Conservation (phyloP, 345 rosid genomes). For the Ceriops decandra region DNA sequence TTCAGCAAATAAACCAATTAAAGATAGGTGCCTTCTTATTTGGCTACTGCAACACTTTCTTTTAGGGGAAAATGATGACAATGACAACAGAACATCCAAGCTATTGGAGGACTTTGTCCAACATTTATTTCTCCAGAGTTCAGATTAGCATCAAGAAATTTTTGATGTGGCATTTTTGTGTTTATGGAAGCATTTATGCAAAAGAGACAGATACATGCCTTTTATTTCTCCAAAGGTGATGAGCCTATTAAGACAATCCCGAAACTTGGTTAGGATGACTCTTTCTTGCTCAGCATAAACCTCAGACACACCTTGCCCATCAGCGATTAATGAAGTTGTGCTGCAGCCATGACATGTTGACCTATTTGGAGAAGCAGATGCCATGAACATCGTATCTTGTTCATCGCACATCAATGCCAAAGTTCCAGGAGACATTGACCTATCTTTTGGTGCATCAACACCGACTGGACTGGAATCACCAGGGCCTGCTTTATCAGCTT, state of each 20-base stretch:
- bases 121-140: neutral
- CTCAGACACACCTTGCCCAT: constrained; percentile 58
- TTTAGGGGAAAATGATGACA: too few species aligned
- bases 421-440: constrained; percentile 97
- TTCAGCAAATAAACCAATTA: too few species aligned
- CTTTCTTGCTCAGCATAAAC: constrained; percentile 80
- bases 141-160: neutral
- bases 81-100: constrained; percentile 1
- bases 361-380: constrained; percentile 61
- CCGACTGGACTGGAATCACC: constrained; percentile 53
- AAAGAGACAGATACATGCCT: constrained; percentile 44
- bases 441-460: constrained; percentile 52
- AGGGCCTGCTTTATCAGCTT: constrained; percentile 43
- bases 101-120: neutral
- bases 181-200: neutral
- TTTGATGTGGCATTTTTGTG: constrained; percentile 1
- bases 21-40: too few species aligned
- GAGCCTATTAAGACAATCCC: constrained; percentile 84
- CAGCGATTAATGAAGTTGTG: constrained; percentile 46
- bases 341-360: constrained; percentile 44
- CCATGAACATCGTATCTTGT: constrained; percentile 76
- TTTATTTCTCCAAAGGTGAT: constrained; percentile 83
- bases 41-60: too few species aligned
- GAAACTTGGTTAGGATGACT: constrained; percentile 60
- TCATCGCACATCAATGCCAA: constrained; percentile 99